Base-by-base conservation (phyloP, 768 basidiomycete species). In the Rhodotorula paludigena region DNA sequence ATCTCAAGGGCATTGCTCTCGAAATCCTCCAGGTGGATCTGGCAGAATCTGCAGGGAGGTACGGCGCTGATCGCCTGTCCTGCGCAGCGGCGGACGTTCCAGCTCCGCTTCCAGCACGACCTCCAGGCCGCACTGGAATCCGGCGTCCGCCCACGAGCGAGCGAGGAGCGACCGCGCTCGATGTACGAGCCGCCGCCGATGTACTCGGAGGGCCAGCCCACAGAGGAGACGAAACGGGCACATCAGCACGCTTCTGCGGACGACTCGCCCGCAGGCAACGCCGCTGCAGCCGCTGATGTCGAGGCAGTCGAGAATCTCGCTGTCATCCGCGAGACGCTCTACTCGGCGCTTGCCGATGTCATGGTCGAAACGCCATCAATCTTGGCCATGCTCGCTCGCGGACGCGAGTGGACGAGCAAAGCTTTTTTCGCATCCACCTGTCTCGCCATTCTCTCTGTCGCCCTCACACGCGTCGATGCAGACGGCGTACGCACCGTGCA, bases 321-420 rank as follows among this genome's bases (percentile, higher is more conserved):
- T 61, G 81, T 88, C 75, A 91, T 92, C 66, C 87, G 90, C 35
- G 89, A 92, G 78, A 90, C 90, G 0, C 83, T 92, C 25, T 92
- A 91, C 77, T 2, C 52, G 53, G 84, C 88, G 4, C 81, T 92
- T 6, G 89, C 82, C 0, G 88, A 89, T 69, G 85, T 83, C 1
- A 81, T 91, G 52, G 82, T 85, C 56, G 80, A 80, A 8, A 82
- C 81, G 20, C 82, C 83, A 0, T 80, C 82, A 5, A 82, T 92
- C 11, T 83, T 83, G 5, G 63, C 74, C 0, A 81, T 87, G 16
- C 83, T 91, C 63, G 79, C 79, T n/a, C 73, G 75, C 21, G 89
- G 91, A 74, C 85, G 85, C 1, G 60, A 53, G 7, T 71, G 33
- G 32, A 48, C 69, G 0, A 79, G 86, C 0, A 82, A 88, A 28